Conservation (phyloP, 768 basidiomycete genomes). For the Lyophyllum semitale region DNA sequence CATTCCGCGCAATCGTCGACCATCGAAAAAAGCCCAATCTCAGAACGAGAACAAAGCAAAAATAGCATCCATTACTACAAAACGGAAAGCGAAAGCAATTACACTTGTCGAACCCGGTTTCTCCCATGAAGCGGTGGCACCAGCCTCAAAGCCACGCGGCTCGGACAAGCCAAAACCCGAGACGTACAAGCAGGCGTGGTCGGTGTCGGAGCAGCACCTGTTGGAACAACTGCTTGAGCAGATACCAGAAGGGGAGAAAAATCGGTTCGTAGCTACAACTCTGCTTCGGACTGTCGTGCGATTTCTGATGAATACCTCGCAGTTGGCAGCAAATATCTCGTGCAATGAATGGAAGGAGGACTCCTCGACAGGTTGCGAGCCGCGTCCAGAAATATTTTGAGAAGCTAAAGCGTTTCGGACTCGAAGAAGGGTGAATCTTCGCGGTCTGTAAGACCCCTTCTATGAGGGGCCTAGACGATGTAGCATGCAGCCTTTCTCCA, state of each 20-base stretch:
- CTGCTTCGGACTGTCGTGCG: too few relatives aligned
- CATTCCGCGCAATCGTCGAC: slow-evolving; percentile 1
- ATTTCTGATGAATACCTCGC: too few relatives aligned
- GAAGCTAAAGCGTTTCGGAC: slow-evolving; percentile 76
- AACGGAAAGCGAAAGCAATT: not conserved
- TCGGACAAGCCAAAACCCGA: slow-evolving; percentile 39
- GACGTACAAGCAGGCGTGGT: slow-evolving; percentile 86
- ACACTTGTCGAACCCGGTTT: too few relatives aligned
- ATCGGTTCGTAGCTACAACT: slow-evolving; percentile 52
- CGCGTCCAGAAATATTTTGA: slow-evolving; percentile 88
- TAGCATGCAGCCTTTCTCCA: too few relatives aligned
- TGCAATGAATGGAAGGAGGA: slow-evolving; percentile 77
- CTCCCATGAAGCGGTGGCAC: too few relatives aligned
- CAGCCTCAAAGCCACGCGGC: too few relatives aligned
- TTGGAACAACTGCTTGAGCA: slow-evolving; percentile 74
- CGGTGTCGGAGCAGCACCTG: slow-evolving; percentile 72
- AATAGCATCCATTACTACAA: not conserved
- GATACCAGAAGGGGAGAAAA: slow-evolving; percentile 76
- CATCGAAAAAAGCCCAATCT: slow-evolving; percentile 1
- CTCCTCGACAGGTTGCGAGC: slow-evolving; percentile 85
- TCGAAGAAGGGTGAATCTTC: not conserved
- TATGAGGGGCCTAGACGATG: too few relatives aligned
- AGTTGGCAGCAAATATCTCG: slow-evolving; percentile 83
- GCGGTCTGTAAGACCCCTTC: too few relatives aligned
- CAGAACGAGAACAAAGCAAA: slow-evolving; percentile 1